phyloP scores from a whole-genome alignment of 179 eudicot species.

The Patellifolia procumbens region DNA sequence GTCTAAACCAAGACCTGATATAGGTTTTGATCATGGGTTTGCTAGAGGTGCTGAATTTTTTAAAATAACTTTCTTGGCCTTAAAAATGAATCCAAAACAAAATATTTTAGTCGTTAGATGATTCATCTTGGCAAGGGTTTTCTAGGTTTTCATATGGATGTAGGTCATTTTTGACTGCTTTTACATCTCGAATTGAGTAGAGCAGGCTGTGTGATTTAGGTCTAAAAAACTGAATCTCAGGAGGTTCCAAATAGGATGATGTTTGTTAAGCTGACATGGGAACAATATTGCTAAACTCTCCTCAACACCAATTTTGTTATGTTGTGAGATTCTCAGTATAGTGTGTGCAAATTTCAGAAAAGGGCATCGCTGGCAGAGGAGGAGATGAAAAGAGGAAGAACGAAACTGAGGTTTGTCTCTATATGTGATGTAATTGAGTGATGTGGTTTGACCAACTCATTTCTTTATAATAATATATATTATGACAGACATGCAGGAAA shows the following conservation, averaged over 20 bases:
- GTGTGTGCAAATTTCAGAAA: constrained; percentile 45
- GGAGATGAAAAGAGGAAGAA: constrained; percentile 74
- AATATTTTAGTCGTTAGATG: neutral
- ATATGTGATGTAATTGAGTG: neutral
- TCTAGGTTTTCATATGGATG: too few species aligned
- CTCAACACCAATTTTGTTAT: neutral
- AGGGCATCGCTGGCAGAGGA: constrained; percentile 63
- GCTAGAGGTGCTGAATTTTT: neutral
- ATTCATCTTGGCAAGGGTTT: neutral
- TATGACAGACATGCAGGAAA: constrained; percentile 71
- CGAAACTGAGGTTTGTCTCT: constrained; percentile 67
- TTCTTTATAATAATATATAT: neutral
- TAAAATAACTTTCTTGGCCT: neutral
- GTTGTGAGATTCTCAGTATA: constrained; percentile 12
- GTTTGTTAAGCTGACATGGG: neutral
- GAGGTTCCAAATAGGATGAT: neutral
- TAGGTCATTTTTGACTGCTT: neutral
- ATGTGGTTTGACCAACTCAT: neutral
- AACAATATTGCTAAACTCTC: neutral
- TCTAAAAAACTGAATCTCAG: neutral
- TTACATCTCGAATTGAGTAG: neutral
- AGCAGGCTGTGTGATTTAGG: neutral
- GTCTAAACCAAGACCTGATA: too few species aligned
- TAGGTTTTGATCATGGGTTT: neutral
- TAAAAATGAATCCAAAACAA: neutral